These are phyloP conservation scores for Massarina eburnea DNA, from an alignment of 2,329 filamentous ascomycete species.

Conservation along the genomic window DNA sequence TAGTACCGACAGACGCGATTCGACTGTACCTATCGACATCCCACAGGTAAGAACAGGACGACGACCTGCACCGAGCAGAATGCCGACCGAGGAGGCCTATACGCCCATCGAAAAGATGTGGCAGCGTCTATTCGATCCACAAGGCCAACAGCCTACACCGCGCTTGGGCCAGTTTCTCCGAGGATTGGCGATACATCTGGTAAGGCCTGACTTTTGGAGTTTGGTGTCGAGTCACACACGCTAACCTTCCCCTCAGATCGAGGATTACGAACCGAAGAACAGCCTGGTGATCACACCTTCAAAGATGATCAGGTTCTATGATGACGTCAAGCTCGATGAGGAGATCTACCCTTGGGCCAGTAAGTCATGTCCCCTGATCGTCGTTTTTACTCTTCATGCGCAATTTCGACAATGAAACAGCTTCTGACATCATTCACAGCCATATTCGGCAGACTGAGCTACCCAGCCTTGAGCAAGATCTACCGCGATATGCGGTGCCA, in stretches of 20 bases:
- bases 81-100: conserved; percentile 37
- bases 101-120: conserved; percentile 67
- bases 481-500: conserved; percentile 52
- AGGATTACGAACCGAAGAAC: conserved; percentile 67
- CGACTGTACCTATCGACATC: conserved; percentile 27
- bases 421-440: conserved; percentile 19
- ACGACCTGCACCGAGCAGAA: conserved; percentile 32
- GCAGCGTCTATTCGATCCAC: conserved; percentile 71
- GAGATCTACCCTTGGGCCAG: conserved; percentile 72
- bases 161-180: conserved; percentile 71
- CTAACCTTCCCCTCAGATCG: conserved; percentile 54
- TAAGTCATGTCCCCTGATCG: conserved; percentile 42
- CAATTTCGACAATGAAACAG: not conserved
- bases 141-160: conserved; percentile 67
- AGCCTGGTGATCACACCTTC: conserved; percentile 73
- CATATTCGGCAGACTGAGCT: conserved; percentile 48
- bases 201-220: conserved; percentile 49
- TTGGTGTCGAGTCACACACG: not conserved
- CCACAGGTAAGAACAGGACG: conserved; percentile 22
- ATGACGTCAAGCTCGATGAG: conserved; percentile 61
- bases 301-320: conserved; percentile 76
- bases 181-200: conserved; percentile 73
- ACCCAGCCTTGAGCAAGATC: conserved; percentile 46
- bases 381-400: not conserved
- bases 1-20: conserved; percentile 28